These are phyloP conservation scores for Mollisiaceae sp. DNA, from an alignment of 2,329 filamentous ascomycete genomes.

Conservation along the genomic window DNA sequence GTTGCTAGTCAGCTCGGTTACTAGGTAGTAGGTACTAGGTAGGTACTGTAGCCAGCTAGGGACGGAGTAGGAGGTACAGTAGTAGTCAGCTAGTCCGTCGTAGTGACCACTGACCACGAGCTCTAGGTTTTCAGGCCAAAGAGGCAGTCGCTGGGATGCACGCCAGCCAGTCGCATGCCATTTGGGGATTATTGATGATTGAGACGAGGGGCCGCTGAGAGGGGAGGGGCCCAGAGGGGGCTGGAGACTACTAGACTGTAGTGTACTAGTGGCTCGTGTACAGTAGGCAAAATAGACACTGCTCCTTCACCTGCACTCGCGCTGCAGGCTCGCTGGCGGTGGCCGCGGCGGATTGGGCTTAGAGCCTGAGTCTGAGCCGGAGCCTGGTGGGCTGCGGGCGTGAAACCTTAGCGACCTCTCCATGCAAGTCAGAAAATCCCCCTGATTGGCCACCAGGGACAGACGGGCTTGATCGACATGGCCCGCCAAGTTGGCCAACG, in stretches of 20 bases:
- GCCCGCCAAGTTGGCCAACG: background rate
- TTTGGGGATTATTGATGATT: no score
- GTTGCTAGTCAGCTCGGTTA: no score
- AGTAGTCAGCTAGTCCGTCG: background rate
- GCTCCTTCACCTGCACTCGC: no score
- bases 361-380: no score
- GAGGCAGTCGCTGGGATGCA: background rate
- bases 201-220: background rate
- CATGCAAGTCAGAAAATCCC: slow-evolving; percentile 4
- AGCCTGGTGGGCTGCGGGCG: background rate
- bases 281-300: no score
- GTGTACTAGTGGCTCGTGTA: no score
- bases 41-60: no score
- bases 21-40: no score
- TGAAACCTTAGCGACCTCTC: slow-evolving; percentile 15
- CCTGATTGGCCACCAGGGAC: slow-evolving; percentile 9
- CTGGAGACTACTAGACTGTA: no score
- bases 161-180: slow-evolving; percentile 7
- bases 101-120: background rate
- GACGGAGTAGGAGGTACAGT: no score
- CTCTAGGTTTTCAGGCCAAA: background rate
- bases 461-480: slow-evolving; percentile 8
- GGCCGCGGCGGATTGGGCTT: background rate
- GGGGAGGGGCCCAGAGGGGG: background rate
- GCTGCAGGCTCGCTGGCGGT: background rate